These are phyloP conservation scores for Elongisporangium senticosum DNA, from an alignment of 352 stramenopile species.

Conservation along the genomic window DNA sequence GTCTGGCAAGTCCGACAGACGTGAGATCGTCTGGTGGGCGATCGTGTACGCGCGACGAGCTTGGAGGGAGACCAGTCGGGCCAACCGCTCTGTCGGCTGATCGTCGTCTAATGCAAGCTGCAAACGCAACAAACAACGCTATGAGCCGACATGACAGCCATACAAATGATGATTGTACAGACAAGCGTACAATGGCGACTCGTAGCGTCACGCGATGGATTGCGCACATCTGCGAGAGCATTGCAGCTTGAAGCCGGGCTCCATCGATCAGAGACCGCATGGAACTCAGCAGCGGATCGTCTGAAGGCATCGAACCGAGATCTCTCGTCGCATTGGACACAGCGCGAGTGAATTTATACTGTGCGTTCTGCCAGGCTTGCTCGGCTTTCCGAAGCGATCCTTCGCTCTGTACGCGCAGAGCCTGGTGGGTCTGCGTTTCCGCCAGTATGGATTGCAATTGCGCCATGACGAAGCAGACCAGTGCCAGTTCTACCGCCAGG, in stretches of 20 bases:
- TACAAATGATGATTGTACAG: not conserved
- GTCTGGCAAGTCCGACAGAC: slow-evolving; percentile 7
- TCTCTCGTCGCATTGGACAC: not conserved
- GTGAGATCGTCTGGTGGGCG: slow-evolving; percentile 4
- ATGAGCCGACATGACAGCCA: not conserved
- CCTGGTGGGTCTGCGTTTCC: slow-evolving; percentile 19
- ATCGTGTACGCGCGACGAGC: slow-evolving; percentile 31
- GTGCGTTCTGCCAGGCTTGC: slow-evolving; percentile 20
- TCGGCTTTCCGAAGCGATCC: slow-evolving; percentile 23
- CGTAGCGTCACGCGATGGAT: slow-evolving; percentile 19
- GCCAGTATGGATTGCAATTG: slow-evolving; percentile 28
- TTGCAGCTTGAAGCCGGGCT: not conserved
- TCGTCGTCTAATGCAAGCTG: slow-evolving; percentile 42
- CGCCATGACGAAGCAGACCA: slow-evolving; percentile 30
- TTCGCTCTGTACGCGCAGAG: slow-evolving; percentile 3
- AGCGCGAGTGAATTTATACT: not conserved
- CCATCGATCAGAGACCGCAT: slow-evolving; percentile 10
- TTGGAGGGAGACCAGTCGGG: slow-evolving; percentile 26
- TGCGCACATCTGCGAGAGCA: slow-evolving; percentile 18
- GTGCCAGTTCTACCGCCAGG: slow-evolving; percentile 25
- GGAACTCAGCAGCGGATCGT: not conserved
- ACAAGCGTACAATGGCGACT: slow-evolving; percentile 7
- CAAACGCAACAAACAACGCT: not conserved
- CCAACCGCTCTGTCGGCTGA: slow-evolving; percentile 20
- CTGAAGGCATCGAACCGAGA: not conserved